phyloP scores from a whole-genome alignment of 176 grass and related monocot genomes.

The Phragmites australis region DNA sequence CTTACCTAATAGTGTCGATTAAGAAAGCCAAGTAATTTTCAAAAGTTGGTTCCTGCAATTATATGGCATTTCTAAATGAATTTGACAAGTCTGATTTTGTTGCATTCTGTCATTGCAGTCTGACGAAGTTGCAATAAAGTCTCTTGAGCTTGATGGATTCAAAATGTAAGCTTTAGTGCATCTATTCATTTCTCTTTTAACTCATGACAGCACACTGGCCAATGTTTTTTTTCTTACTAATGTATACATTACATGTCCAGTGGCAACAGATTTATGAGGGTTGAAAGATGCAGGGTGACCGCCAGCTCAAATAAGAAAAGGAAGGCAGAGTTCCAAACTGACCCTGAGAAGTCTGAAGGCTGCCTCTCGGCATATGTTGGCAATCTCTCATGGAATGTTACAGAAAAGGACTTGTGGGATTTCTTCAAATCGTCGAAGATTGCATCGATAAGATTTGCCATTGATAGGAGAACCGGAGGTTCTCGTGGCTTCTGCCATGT shows the following conservation, averaged over 20 bases:
- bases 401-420: constrained; percentile 58
- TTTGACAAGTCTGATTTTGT: constrained; percentile 18
- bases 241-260: constrained; percentile 13
- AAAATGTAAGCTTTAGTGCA: constrained; percentile 55
- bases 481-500: constrained; percentile 77
- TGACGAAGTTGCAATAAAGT: constrained; percentile 48
- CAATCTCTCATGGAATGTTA: constrained; percentile 79
- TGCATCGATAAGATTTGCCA: constrained; percentile 73
- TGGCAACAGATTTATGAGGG: constrained; percentile 63
- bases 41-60: neutral
- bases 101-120: constrained; percentile 37
- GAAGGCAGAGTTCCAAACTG: constrained; percentile 54
- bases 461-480: constrained; percentile 56
- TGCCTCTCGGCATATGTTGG: constrained; percentile 81
- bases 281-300: constrained; percentile 69
- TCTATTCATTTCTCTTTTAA: neutral
- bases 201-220: neutral
- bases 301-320: constrained; percentile 62
- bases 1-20: neutral
- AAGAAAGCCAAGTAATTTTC: neutral
- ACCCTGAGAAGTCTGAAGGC: constrained; percentile 76
- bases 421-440: constrained; percentile 66
- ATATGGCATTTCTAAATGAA: neutral
- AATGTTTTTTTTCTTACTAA: neutral
- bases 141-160: constrained; percentile 68